These are phyloP conservation scores for Naganishia cerealis DNA, from an alignment of 1,284 basidiomycete species.

Conservation along the genomic window DNA sequence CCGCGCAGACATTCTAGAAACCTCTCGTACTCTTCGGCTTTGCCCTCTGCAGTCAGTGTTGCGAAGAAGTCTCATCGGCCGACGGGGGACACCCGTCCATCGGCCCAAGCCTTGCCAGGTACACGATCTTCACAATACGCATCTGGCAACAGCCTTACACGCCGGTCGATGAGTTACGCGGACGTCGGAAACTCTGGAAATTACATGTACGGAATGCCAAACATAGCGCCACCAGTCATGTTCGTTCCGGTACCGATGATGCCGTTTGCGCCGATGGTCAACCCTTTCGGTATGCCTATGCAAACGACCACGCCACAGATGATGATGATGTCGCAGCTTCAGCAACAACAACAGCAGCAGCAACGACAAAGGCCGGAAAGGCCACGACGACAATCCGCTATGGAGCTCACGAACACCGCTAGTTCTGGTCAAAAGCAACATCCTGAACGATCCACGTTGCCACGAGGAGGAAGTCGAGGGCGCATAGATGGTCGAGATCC, in stretches of 20 bases:
- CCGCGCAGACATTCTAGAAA: neutral
- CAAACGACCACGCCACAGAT: neutral
- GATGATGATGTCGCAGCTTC: neutral
- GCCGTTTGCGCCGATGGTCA: slow-evolving; percentile 11
- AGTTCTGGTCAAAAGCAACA: slow-evolving; percentile 6
- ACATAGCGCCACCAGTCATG: slow-evolving; percentile 1
- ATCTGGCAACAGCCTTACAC: neutral
- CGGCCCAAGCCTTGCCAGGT: neutral
- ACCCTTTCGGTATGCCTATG: slow-evolving; percentile 13
- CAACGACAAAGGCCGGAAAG: neutral
- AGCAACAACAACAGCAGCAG: neutral
- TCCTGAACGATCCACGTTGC: neutral
- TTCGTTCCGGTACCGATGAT: slow-evolving; percentile 6
- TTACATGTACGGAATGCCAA: slow-evolving; percentile 10
- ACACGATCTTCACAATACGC: neutral
- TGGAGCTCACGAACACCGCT: neutral
- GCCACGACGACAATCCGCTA: slow-evolving; percentile 2
- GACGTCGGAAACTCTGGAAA: slow-evolving; percentile 1
- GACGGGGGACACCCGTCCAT: neutral
- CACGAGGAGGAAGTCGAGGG: neutral
- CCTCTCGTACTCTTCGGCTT: neutral
- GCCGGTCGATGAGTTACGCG: slow-evolving; percentile 9
- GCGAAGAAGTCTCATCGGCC: neutral
- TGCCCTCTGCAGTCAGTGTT: neutral
- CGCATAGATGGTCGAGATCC: slow-evolving; percentile 5